Base-by-base conservation (phyloP, 306 rosid genomes). In the Quercus suber region DNA sequence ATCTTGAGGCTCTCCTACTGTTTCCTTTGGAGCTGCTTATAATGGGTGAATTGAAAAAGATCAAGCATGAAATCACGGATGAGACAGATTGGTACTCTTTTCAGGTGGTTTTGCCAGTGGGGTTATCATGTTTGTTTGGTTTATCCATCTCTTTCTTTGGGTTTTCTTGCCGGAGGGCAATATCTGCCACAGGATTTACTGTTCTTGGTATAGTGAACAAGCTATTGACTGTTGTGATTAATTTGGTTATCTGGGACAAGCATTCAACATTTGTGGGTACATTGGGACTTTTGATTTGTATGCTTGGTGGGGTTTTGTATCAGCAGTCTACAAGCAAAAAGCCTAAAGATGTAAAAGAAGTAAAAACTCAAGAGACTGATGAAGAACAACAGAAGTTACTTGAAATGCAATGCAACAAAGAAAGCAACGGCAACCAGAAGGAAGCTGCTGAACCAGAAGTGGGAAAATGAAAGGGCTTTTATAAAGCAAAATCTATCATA, bases 131-230 rank as follows among this genome's bases (percentile, higher is more conserved):
- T 77, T 76, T 92, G 82, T 90, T 92, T 35, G 95, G 97, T 52
- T 74, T 92, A 35, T 77, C 95, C 0, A 92, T 93, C 73, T 93
- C 98, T 70, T 93, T 93, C 92, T 93, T 93, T 23, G 96, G 97
- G 69, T 93, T 93, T 74, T 93, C 97, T 21, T 93, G 97, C 80
- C 96, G 96, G 70, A 87, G 87, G 84, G 90, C 97, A 0, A 92
- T 92, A 60, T 92, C 93, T 53, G 96, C 96, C 0, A 92, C 95
- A 1, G 93, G 97, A 1, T 90, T 92, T 78, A 92, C 97, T 21
- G 97, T 92, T 74, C 97, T 92, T n/a, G 97, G 97, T 12, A 90
- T 92, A 78, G 96, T 92, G 73, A 92, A 92, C 84, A 92, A 92
- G 85, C 81, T 92, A 64, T 84, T 92, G 73, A 92, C 97, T 0